phyloP scores from a whole-genome alignment of 768 basidiomycete species.

The Russula dissimulans region DNA sequence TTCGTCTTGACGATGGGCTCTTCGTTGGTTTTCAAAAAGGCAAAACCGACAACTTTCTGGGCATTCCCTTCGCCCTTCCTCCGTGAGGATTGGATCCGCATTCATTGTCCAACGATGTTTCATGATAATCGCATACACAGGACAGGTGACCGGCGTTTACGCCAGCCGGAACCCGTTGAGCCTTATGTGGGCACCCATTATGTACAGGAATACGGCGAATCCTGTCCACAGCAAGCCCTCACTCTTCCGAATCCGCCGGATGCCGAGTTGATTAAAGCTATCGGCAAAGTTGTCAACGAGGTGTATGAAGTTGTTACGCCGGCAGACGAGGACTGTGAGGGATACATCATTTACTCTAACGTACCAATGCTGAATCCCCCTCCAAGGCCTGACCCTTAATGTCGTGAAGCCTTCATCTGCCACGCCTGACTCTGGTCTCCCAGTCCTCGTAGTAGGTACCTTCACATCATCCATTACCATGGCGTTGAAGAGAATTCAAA shows the following conservation, averaged over 20 bases:
- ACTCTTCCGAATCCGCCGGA: slow-evolving; percentile 4
- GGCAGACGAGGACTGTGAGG: slow-evolving; percentile 21
- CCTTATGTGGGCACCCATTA: slow-evolving; percentile 18
- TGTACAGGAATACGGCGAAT: slow-evolving; percentile 19
- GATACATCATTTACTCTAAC: not conserved
- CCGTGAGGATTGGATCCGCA: slow-evolving; percentile 25
- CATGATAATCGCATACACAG: slow-evolving; percentile 17
- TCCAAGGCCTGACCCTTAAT: slow-evolving; percentile 22
- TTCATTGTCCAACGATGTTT: no score
- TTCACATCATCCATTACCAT: not conserved
- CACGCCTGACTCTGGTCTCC: slow-evolving; percentile 12
- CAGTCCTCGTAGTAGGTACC: slow-evolving; percentile 22
- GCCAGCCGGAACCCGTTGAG: slow-evolving; percentile 22
- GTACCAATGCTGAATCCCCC: not conserved
- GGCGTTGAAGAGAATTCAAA: not conserved
- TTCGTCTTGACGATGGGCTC: slow-evolving; percentile 25
- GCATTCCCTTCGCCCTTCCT: slow-evolving; percentile 34
- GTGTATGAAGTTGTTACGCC: slow-evolving; percentile 7
- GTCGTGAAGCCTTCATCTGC: slow-evolving; percentile 18
- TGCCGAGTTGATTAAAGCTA: not conserved
- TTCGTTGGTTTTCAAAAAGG: slow-evolving; percentile 25
- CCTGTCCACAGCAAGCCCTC: slow-evolving; percentile 24
- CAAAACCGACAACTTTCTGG: slow-evolving; percentile 27
- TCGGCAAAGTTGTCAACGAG: not conserved
- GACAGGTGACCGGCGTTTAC: slow-evolving; percentile 31